Conservation (phyloP, 164 flowering plant genomes). For the Platanus orientalis region DNA sequence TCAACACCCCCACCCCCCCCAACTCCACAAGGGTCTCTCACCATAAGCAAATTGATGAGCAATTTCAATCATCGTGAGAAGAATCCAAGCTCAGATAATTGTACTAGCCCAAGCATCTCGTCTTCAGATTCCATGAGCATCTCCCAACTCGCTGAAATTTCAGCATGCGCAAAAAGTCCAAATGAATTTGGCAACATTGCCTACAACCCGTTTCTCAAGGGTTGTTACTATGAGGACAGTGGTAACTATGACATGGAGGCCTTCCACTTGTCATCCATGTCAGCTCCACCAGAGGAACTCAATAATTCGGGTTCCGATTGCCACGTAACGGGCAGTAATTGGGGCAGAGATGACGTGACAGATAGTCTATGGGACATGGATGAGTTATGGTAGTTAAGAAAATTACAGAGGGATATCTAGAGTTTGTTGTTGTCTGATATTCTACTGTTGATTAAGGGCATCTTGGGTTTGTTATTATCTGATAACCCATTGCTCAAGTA, state of each 20-base stretch:
- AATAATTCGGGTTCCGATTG: conserved; percentile 12
- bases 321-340: conserved; percentile 30
- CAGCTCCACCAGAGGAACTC: conserved; percentile 13
- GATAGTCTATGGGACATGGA: conserved; percentile 45
- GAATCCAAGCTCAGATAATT: conserved; percentile 19
- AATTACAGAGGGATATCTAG: conserved; percentile 12
- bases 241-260: conserved; percentile 27
- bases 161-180: conserved; percentile 26
- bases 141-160: conserved; percentile 25
- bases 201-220: conserved; percentile 12
- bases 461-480: background rate
- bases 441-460: background rate
- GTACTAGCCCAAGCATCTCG: conserved; percentile 22
- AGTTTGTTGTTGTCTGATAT: background rate
- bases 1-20: conserved; percentile 10
- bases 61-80: conserved; percentile 8
- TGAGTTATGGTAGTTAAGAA: conserved; percentile 43
- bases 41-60: background rate
- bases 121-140: conserved; percentile 23
- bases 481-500: background rate
- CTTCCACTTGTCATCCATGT: conserved; percentile 24
- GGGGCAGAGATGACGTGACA: conserved; percentile 31
- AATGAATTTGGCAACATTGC: conserved; percentile 7
- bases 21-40: background rate
- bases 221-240: conserved; percentile 16